These are phyloP conservation scores for Scytalidium lignicola DNA, from an alignment of 2,329 filamentous ascomycete genomes.

Conservation along the genomic window DNA sequence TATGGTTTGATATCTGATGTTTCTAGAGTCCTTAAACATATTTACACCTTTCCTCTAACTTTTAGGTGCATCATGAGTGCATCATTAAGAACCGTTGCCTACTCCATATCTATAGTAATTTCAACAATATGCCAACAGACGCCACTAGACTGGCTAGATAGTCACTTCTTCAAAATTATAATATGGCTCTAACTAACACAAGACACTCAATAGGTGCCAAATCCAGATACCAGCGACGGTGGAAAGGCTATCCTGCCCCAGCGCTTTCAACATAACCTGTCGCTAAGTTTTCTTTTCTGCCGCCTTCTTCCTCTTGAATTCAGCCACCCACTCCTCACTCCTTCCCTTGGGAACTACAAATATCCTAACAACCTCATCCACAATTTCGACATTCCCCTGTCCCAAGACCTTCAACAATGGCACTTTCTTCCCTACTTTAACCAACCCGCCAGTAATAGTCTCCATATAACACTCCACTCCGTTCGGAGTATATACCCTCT, in stretches of 20 bases:
- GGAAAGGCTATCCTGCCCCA: not conserved
- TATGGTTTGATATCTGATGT: not conserved
- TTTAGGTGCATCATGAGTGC: too few relatives aligned
- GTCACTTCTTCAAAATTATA: too few relatives aligned
- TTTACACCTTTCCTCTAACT: too few relatives aligned
- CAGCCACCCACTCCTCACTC: constrained; percentile 71
- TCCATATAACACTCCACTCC: constrained; percentile 86
- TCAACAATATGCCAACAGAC: too few relatives aligned
- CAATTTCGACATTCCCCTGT: constrained; percentile 75
- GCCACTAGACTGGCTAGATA: too few relatives aligned
- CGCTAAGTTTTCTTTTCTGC: constrained; percentile 31
- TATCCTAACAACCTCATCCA: constrained; percentile 79
- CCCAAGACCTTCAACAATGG: constrained; percentile 68
- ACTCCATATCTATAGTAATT: too few relatives aligned
- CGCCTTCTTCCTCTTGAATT: constrained; percentile 74
- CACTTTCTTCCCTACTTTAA: constrained; percentile 87
- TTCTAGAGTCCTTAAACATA: too few relatives aligned
- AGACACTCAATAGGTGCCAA: too few relatives aligned
- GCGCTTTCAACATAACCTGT: too few relatives aligned
- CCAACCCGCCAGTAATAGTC: constrained; percentile 69
- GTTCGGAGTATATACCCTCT: constrained; percentile 57
- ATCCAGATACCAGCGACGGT: constrained; percentile 25
- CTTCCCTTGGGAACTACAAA: constrained; percentile 72
- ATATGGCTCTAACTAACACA: too few relatives aligned
- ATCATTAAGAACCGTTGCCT: too few relatives aligned